Conservation (phyloP, 768 basidiomycete species). For the Naematelia aurantialba region DNA sequence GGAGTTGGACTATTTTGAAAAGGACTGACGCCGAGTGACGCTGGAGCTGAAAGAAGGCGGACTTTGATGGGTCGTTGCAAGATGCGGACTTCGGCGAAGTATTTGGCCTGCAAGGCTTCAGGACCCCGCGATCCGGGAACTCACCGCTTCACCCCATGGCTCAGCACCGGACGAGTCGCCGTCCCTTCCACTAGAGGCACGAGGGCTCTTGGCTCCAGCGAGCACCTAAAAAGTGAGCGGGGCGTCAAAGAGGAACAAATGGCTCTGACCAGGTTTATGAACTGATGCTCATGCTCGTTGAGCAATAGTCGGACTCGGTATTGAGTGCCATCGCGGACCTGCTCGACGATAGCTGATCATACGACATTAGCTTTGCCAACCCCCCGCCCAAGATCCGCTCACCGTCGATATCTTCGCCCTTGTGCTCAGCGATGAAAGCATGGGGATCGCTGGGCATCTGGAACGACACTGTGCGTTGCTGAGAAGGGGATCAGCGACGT, state of each 20-base stretch:
- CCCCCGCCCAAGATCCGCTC: slow-evolving; percentile 25
- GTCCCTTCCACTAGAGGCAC: slow-evolving; percentile 40
- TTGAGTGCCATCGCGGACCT: slow-evolving; percentile 87
- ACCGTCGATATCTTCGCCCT: slow-evolving; percentile 87
- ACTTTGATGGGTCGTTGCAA: slow-evolving; percentile 49
- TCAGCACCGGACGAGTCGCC: slow-evolving; percentile 54
- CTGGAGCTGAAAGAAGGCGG: slow-evolving; percentile 49
- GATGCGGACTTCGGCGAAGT: slow-evolving; percentile 70
- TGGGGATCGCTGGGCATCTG: slow-evolving; percentile 86
- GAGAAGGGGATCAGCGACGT: slow-evolving; percentile 1
- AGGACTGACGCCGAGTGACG: slow-evolving; percentile 73
- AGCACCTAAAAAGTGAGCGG: slow-evolving; percentile 24
- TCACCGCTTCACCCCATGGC: slow-evolving; percentile 82
- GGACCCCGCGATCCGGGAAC: slow-evolving; percentile 24
- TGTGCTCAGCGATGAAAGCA: slow-evolving; percentile 84
- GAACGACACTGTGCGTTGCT: slow-evolving; percentile 73
- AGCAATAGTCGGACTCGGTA: slow-evolving; percentile 81
- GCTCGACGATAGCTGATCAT: slow-evolving; percentile 76
- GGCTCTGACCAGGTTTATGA: slow-evolving; percentile 66
- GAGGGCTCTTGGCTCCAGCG: slow-evolving; percentile 49
- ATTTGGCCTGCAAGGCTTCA: slow-evolving; percentile 65
- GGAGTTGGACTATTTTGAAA: slow-evolving; percentile 76
- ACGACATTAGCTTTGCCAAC: slow-evolving; percentile 8
- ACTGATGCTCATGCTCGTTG: slow-evolving; percentile 83
- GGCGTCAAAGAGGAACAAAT: neutral